Evolutionary conservation across 2,329 filamentous ascomycete species (phyloP), one percentile per base, ranked within the genome.

Genomic region (Penicillium psychrosexuale): DNA sequence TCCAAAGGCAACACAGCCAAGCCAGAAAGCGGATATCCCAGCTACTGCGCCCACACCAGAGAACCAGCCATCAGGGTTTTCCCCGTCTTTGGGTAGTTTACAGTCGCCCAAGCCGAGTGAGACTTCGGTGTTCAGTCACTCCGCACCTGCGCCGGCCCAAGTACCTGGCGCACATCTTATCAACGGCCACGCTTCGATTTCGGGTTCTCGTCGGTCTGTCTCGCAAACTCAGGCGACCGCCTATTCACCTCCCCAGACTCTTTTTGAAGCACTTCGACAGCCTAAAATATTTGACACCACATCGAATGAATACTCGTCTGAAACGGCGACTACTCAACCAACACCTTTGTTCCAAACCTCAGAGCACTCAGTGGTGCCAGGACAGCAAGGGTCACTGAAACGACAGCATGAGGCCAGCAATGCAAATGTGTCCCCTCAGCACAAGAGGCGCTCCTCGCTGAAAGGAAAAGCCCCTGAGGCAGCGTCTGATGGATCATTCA

Each of bases 271-370:
- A 34, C 51, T 53, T 12, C 36, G 44, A 2, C 51, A 39, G 12
- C 47, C 52, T 17, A 54, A 54, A n/a, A 44, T 54, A 36, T 54
- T 54, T 8, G 52, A 54, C 9, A 17, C 52, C 28, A 54, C 42
- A 13, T 54, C 52, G 12, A 38, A 17, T 40, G 17, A 19, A 12
- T 54, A 54, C 27, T 33, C 39, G 2, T 34, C 47, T 31, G 36
- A 51, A n/a, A 28, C 27, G 11, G 19, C 33, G 24, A 15, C 9
- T 11, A 17, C 27, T 22, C 44, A 53, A 28, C n/a, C 47, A 39
- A 42, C 46, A 27, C 52, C 58, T 15, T 43, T 59, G 33, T 59
- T 59, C 42, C 48, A 43, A 19, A 19, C 3, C 12, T 7, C 27
- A 8, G 47, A 19, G 19, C 12, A 27, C 17, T 15, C 47, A 11